These are phyloP conservation scores for Yarrowia sp. DNA, from an alignment of 805 yeast genomes.

Conservation along the genomic window DNA sequence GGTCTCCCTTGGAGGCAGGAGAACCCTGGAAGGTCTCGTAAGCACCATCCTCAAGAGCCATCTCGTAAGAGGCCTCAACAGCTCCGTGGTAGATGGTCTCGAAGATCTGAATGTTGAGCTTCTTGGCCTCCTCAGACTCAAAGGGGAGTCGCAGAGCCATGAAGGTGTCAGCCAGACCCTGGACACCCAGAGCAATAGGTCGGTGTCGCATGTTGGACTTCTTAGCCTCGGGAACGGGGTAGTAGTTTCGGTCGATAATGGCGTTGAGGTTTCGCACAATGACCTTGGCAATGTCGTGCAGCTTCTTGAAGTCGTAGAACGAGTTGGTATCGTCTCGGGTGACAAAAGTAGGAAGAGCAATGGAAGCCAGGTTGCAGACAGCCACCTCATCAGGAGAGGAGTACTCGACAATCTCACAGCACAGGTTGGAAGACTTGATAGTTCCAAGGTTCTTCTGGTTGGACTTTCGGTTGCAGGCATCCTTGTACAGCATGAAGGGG, in stretches of 20 bases:
- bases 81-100: slow-evolving; percentile 96
- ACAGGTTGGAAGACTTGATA: slow-evolving; percentile 88
- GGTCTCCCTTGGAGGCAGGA: slow-evolving; percentile 79
- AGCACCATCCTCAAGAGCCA: slow-evolving; percentile 65
- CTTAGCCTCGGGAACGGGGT: slow-evolving; percentile 77
- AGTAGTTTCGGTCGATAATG: slow-evolving; percentile 78
- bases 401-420: slow-evolving; percentile 92
- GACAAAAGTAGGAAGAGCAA: slow-evolving; percentile 81
- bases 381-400: slow-evolving; percentile 91
- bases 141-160: slow-evolving; percentile 78
- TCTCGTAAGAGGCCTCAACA: slow-evolving; percentile 78
- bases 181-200: slow-evolving; percentile 97
- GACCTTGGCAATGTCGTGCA: slow-evolving; percentile 75
- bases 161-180: slow-evolving; percentile 90
- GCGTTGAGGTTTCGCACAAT: slow-evolving; percentile 73
- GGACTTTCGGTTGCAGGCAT: slow-evolving; percentile 79
- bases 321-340: slow-evolving; percentile 47
- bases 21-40: slow-evolving; percentile 78
- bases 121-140: slow-evolving; percentile 74
- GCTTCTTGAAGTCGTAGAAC: slow-evolving; percentile 64
- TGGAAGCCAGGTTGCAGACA: slow-evolving; percentile 89
- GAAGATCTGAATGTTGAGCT: slow-evolving; percentile 77
- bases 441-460: slow-evolving; percentile 91
- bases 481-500: slow-evolving; percentile 92
- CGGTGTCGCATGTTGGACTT: slow-evolving; percentile 76